phyloP scores from a whole-genome alignment of 257 asterid genomes.

The Henckelia pumila region DNA sequence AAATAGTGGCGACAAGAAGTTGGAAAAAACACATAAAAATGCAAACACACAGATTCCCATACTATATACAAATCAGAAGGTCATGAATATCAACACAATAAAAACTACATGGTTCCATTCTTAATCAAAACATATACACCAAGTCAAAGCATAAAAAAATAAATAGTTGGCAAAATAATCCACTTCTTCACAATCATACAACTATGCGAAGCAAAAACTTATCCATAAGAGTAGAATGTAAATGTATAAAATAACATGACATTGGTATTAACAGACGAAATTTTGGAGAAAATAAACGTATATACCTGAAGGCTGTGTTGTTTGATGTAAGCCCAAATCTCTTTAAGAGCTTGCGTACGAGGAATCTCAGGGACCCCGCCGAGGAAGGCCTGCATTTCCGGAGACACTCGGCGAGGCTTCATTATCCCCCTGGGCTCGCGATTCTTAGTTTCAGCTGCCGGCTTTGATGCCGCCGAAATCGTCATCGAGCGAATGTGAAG shows the following conservation, averaged over 20 bases:
- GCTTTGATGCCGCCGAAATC: constrained; percentile 51
- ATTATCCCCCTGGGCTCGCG: constrained; percentile 75
- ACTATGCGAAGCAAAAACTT: no score
- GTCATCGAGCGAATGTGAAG: constrained; percentile 35
- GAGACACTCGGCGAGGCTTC: constrained; percentile 88
- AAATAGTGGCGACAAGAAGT: no score
- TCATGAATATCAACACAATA: no score
- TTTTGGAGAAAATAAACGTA: constrained; percentile 7
- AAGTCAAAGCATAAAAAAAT: not conserved
- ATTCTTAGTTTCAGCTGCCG: constrained; percentile 59
- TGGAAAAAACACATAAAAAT: no score
- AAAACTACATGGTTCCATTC: no score
- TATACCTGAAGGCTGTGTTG: constrained; percentile 74
- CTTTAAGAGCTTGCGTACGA: constrained; percentile 69
- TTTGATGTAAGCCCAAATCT: constrained; percentile 84
- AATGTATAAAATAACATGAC: not conserved
- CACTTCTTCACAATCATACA: no score
- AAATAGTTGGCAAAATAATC: not conserved
- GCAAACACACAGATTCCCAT: no score
- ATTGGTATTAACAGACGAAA: no score
- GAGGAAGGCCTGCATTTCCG: constrained; percentile 81
- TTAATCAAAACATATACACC: not conserved
- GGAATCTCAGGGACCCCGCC: constrained; percentile 80
- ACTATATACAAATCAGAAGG: no score
- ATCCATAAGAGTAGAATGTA: no score